Base-by-base conservation (phyloP, 768 basidiomycete genomes). In the Cystobasidium tubakii region DNA sequence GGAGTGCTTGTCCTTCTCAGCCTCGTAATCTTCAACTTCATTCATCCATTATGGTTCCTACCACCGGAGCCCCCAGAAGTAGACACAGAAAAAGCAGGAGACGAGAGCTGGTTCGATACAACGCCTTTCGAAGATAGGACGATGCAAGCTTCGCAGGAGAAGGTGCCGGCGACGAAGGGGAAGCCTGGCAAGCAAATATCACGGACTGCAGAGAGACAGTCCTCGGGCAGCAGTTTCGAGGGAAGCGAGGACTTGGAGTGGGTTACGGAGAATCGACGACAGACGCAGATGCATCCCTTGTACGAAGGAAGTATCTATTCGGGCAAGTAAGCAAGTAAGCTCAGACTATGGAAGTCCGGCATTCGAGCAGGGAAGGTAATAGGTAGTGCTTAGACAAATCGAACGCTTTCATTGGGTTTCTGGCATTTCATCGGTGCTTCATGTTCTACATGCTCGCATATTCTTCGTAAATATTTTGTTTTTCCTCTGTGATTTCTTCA, bases 41-140 rank as follows among this genome's bases (percentile, higher is more conserved):
- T 71, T 15, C 69, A 71, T 44, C 69, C 69, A 19, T 12, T 71
- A 4, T 71, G 53, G 54, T 71, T 57, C 36, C 39, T 71, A 3
- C 69, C 69, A 23, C 57, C 46, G 21, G n/a, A 50, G 12, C n/a
- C 46, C 21, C 21, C 21, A 31, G 57, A 60, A 29, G 29, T 4
- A 60, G 57, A 60, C 27, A 60, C 4, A 17, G 57, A 15, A 21
- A 60, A 60, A 29, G 57, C 12, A 7, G 29, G 33, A 21, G 29
- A 60, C 29, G 57, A 60, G 13, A 60, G 57, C 21, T 60, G 25
- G 46, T 50, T 50, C n/a, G 46, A 50, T 21, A 15, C n/a, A 3
- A 50, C 46, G 4, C 46, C 46, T 21, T 50, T 50, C n/a, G 15
- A n/a, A 50, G 46, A 50, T n/a, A 50, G 21, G 21, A 50, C 46